Conservation (phyloP, 257 asterid genomes). For the Nicotiana sylvestris region DNA sequence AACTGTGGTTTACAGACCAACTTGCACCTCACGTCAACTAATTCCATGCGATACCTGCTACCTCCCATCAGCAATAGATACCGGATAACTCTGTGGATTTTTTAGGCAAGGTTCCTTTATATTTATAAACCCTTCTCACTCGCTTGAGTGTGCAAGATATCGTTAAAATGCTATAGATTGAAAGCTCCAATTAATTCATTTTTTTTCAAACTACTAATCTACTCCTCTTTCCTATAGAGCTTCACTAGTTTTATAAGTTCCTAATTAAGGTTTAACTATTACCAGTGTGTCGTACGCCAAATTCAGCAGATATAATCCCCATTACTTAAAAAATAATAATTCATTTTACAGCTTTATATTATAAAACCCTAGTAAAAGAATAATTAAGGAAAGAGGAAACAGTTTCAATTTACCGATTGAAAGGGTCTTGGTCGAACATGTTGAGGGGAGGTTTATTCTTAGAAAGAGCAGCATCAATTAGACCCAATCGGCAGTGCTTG, state of each 20-base stretch:
- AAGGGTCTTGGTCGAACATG: constrained; percentile 79
- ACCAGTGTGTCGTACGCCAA: not conserved
- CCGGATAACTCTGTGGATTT: no score
- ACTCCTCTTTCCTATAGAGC: not conserved
- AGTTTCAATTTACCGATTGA: constrained; percentile 40
- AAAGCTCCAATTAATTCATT: not conserved
- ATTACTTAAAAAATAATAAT: not conserved
- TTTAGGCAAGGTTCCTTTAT: no score
- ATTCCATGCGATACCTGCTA: not conserved
- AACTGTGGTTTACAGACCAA: not conserved
- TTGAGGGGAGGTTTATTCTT: constrained; percentile 76
- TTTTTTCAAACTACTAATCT: not conserved
- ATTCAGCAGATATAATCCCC: not conserved
- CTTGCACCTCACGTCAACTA: not conserved
- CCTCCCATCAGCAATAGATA: no score
- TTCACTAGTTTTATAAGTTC: not conserved
- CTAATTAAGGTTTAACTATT: not conserved
- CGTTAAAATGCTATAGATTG: not conserved
- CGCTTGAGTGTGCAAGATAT: not conserved
- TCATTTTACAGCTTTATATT: not conserved
- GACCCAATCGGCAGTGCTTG: constrained; percentile 90
- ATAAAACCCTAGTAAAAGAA: not conserved
- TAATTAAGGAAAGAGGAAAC: not conserved
- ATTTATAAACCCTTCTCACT: not conserved
- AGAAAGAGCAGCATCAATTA: constrained; percentile 70